Base-by-base conservation (phyloP, 2,329 filamentous ascomycete species). In the Ceratocystis albifundus region DNA sequence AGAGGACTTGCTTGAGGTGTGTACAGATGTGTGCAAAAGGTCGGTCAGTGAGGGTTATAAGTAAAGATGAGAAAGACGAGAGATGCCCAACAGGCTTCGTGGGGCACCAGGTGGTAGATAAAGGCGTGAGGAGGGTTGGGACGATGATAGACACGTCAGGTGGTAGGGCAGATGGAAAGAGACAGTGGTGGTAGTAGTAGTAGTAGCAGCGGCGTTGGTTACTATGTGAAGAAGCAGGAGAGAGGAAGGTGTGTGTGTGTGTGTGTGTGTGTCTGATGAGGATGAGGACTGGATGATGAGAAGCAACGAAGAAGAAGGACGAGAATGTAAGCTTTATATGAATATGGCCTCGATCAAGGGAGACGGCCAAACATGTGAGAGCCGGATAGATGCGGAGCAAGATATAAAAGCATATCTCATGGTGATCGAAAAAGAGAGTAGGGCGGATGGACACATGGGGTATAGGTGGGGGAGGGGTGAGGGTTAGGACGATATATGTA, bases 401-500 rank as follows among this genome's bases (percentile, higher is more conserved):
- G 46, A 50, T 50, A 50, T 20, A 50, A 50, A 20, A n/a, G 4
- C 4, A 25, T 57, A 22, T 57, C 22, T 30, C 12, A 15, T 57
- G 10, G 15, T 57, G 20, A 12, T 15, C 17, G 25, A 28, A 22
- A 50, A 22, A 20, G 46, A 57, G 25, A 57, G 25, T 25, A 22
- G 28, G 50, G 28, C 28, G 50, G 8, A 15, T 15, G 25, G 25
- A 15, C 25, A 25, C 25, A 10, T 57, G 50, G 32, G 50, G 25
- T 22, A 28, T n/a, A n/a, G n/a, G n/a, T n/a, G n/a, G n/a, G 50
- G 28, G 50, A 25, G 50, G 50, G 25, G 50, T 57, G 50, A 57
- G 50, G 50, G 12, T 10, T 22, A 10, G 50, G 17, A 57, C 50
- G 50, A 57, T 57, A 57, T 57, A 57, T 57, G 50, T 57, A 57